These are phyloP conservation scores for Penicillium concentricum DNA, from an alignment of 2,329 filamentous ascomycete genomes.

Conservation along the genomic window DNA sequence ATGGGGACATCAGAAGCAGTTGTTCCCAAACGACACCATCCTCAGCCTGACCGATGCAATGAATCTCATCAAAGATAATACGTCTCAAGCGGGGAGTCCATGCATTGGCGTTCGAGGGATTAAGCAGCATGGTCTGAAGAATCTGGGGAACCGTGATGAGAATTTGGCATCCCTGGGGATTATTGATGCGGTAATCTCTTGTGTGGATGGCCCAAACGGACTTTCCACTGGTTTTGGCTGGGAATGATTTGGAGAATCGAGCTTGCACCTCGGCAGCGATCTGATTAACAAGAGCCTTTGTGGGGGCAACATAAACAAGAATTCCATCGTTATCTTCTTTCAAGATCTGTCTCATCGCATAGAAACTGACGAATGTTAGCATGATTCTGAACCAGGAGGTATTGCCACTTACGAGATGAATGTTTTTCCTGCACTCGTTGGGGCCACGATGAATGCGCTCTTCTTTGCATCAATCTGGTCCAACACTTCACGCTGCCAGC, in stretches of 20 bases:
- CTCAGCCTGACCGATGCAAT: conserved; percentile 74
- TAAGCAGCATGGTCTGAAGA: conserved; percentile 73
- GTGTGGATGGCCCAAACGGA: conserved; percentile 80
- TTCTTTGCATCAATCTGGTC: conserved; percentile 69
- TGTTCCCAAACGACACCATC: conserved; percentile 80
- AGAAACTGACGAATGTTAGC: conserved; percentile 52
- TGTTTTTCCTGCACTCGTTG: conserved; percentile 77
- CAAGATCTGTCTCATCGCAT: conserved; percentile 76
- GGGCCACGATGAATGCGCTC: conserved; percentile 72
- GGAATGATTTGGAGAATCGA: conserved; percentile 67
- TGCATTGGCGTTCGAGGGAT: conserved; percentile 61
- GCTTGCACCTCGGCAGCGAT: conserved; percentile 77
- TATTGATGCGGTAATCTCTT: conserved; percentile 72
- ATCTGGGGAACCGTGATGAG: conserved; percentile 77
- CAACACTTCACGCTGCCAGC: conserved; percentile 72
- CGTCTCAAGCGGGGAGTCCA: conserved; percentile 69
- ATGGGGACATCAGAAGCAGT: conserved; percentile 69
- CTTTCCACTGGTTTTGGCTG: conserved; percentile 52
- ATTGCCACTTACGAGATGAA: conserved; percentile 60
- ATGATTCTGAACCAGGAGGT: background rate
- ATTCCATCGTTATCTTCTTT: conserved; percentile 67
- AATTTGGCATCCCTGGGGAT: conserved; percentile 69
- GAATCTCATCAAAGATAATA: conserved; percentile 81
- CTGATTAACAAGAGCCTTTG: conserved; percentile 79
- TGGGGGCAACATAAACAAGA: conserved; percentile 76